A percentile compares a stretch with the other conserved stretches of the same genome.
Conservation (phyloP, 1,284 basidiomycete genomes). For the Agroathelia rolfsii region DNA sequence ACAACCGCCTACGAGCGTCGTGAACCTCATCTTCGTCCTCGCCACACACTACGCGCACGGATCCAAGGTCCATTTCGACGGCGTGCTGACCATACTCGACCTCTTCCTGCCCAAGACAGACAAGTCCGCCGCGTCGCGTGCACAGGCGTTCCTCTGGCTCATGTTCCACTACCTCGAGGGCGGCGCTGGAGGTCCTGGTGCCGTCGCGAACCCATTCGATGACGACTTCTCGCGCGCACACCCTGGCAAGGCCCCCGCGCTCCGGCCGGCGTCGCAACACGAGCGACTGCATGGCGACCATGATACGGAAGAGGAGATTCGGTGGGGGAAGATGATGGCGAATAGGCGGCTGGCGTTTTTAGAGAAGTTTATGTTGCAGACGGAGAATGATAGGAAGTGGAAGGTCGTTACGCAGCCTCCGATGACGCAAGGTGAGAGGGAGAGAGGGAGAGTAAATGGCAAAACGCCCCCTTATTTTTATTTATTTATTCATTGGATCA, state of each 20-base stretch:
- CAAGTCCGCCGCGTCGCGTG: constrained; percentile 61
- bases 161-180: constrained; percentile 70
- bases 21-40: constrained; percentile 72
- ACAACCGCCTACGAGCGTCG: constrained; percentile 68
- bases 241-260: constrained; percentile 43
- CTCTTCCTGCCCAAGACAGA: constrained; percentile 68
- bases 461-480: too few species aligned
- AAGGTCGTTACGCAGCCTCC: constrained; percentile 27
- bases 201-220: constrained; percentile 56
- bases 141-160: constrained; percentile 71
- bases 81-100: constrained; percentile 67
- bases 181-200: too few species aligned
- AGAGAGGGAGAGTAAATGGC: too few species aligned
- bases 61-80: constrained; percentile 61
- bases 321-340: constrained; percentile 62
- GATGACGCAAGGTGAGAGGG: too few species aligned
- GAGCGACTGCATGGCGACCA: constrained; percentile 54
- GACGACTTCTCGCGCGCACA: constrained; percentile 42
- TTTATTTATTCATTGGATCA: too few species aligned
- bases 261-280: constrained; percentile 37
- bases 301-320: constrained; percentile 56
- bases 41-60: constrained; percentile 59
- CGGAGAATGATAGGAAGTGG: constrained; percentile 37
- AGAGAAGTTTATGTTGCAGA: constrained; percentile 41
- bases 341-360: constrained; percentile 52